Evolutionary conservation across 192 early-diverging fungal species (phyloP).

Genomic region (Mortierella claussenii): DNA sequence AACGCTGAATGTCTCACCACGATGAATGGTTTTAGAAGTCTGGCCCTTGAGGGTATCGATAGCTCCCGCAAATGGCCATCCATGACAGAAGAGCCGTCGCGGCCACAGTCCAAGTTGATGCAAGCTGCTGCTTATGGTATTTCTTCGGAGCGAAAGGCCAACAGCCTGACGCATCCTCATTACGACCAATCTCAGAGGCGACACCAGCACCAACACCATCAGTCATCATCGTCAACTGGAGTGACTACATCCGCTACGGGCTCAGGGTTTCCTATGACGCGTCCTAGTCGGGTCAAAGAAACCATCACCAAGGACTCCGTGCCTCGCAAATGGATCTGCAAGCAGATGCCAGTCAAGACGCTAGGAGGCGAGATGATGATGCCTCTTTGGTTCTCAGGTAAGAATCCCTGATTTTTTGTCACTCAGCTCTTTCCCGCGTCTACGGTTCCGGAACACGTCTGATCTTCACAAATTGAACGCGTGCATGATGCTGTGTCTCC

Average conservation of each 20-base stretch:
- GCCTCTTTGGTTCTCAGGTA: constrained; percentile 50
- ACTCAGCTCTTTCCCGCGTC: too few species aligned
- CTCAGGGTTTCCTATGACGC: constrained; percentile 3
- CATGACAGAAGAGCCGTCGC: constrained; percentile 9
- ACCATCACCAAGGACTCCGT: constrained; percentile 45
- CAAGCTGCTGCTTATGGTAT: not conserved
- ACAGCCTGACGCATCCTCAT: not conserved
- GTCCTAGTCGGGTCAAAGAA: constrained; percentile 28
- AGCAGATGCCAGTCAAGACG: constrained; percentile 40
- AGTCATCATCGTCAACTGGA: constrained; percentile 7
- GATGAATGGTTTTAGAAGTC: constrained; percentile 21
- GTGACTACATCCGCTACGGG: constrained; percentile 4
- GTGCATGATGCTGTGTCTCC: too few species aligned
- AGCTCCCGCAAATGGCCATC: constrained; percentile 39
- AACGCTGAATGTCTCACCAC: not conserved
- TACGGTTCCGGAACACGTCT: too few species aligned
- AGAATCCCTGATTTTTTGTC: too few species aligned
- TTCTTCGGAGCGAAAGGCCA: not conserved
- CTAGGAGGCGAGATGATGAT: constrained; percentile 51
- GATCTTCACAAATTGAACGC: too few species aligned
- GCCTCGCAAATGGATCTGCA: constrained; percentile 49
- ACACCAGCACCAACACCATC: constrained; percentile 1
- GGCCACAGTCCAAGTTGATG: not conserved
- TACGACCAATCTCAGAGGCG: too few species aligned
- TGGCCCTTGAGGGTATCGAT: constrained; percentile 44